Evolutionary conservation across 2,329 filamentous ascomycete genomes (phyloP).

Genomic region (Aspergillus bombycis): DNA sequence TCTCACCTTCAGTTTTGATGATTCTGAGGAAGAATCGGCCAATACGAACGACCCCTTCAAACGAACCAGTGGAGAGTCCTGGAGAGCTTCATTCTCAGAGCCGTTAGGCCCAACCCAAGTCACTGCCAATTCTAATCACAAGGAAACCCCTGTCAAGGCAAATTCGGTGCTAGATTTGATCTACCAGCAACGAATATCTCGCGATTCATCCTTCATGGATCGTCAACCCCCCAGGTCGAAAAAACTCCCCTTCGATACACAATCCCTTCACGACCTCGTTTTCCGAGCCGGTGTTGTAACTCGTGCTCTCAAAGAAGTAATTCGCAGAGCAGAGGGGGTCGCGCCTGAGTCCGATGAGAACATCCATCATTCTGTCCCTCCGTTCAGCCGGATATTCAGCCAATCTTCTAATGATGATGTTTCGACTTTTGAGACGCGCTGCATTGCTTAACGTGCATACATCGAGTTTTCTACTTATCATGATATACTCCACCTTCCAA

Average conservation of each 20-base stretch:
- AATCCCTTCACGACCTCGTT: constrained; percentile 65
- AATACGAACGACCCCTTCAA: constrained; percentile 34
- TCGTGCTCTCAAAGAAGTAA: constrained; percentile 52
- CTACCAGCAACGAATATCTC: constrained; percentile 51
- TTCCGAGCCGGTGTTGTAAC: constrained; percentile 53
- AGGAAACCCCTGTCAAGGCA: constrained; percentile 61
- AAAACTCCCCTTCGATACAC: constrained; percentile 69
- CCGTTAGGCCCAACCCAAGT: constrained; percentile 31
- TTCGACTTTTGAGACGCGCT: constrained; percentile 30
- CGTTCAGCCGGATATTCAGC: constrained; percentile 53
- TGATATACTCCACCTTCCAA: constrained; percentile 8
- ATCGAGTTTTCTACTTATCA: neutral
- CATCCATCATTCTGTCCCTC: constrained; percentile 42
- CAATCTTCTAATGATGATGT: constrained; percentile 40
- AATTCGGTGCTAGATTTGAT: constrained; percentile 65
- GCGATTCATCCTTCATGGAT: constrained; percentile 29
- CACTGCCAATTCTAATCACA: constrained; percentile 50
- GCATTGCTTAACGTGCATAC: constrained; percentile 23
- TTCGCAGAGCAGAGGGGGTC: constrained; percentile 54
- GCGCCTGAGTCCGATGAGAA: constrained; percentile 32
- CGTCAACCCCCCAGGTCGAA: constrained; percentile 34
- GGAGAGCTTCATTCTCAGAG: constrained; percentile 32
- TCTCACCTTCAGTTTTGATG: constrained; percentile 61
- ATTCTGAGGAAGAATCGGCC: constrained; percentile 57
- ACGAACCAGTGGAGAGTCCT: constrained; percentile 35